Evolutionary conservation across 1,139 yeast species (phyloP), one percentile per base, ranked within the genome.

Genomic region (Komagataea norvegica): DNA sequence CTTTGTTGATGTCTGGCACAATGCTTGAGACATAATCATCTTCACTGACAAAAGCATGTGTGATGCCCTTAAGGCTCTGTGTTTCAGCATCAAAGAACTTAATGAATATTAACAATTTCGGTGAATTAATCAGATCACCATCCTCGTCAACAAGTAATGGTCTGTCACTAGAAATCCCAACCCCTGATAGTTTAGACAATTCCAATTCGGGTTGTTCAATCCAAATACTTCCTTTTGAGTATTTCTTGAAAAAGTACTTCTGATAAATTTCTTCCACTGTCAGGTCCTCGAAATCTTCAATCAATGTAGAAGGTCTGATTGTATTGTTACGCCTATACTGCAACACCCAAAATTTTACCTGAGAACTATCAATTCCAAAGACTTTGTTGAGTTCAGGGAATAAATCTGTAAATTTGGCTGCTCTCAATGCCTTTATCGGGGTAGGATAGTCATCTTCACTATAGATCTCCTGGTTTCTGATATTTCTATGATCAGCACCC

Each of bases 241-340:
- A 41, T 28, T 41, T 53, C 21, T 42, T 47, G 8, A 45, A 39
- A 29, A 47, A 47, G 22, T 22, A 29, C 38, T 62, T 67, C 33
- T 63, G 60, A 42, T 71, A 69, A 3, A 74, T 64, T 31, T 70
- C 68, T 31, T 70, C 72, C 22, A 74, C 47, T 0, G 72, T 58
- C 24, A 54, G 31, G 11, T 64, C 63, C 4, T 61, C 65, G 2
- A 56, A 47, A 13, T 49, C 51, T n/a, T 70, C 66, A 13, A 85
- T 56, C 3, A 71, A 73, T 5, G 65, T 54, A 43, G 78, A 82
- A 1, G 85, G 74, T 48, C 96, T 70, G 38, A 75, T 65, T 0
- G 96, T 85, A 45, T 74, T 76, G 56, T 87, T 87, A 49, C 81
- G 77, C 42, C 96, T 72, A 51, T 75, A 78, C 20, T 72, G 75